phyloP scores from a whole-genome alignment of 768 basidiomycete genomes.

The Suillus plorans region DNA sequence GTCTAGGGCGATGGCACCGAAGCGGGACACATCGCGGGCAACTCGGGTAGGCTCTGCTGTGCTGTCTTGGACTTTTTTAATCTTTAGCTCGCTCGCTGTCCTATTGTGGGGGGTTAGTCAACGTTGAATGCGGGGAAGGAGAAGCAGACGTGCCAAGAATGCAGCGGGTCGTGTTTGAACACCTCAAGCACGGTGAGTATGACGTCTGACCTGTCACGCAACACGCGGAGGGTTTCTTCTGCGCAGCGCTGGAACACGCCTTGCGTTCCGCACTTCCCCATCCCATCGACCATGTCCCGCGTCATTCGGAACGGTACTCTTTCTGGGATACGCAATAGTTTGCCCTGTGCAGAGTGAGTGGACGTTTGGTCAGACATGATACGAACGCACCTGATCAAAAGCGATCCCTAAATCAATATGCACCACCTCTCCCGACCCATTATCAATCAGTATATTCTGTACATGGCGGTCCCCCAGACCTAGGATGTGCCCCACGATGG shows the following conservation, averaged over 20 bases:
- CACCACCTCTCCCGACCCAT: constrained; percentile 78
- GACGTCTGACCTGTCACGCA: constrained; percentile 80
- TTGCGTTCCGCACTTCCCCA: constrained; percentile 86
- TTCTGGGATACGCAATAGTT: constrained; percentile 76
- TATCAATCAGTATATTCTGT: constrained; percentile 90
- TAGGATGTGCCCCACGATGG: constrained; percentile 90
- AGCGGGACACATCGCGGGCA: constrained; percentile 27
- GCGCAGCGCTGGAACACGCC: constrained; percentile 95
- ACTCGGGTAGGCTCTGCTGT: constrained; percentile 24
- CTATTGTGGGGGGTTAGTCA: constrained; percentile 34
- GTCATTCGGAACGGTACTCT: constrained; percentile 95
- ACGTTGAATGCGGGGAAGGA: not conserved
- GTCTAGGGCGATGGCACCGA: constrained; percentile 54
- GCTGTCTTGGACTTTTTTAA: constrained; percentile 60
- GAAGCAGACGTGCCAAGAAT: constrained; percentile 67
- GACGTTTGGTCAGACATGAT: not conserved
- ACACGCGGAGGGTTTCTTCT: constrained; percentile 90
- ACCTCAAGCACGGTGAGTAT: constrained; percentile 96
- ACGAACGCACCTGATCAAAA: constrained; percentile 76
- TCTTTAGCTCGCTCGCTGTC: constrained; percentile 77
- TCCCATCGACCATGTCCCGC: constrained; percentile 89
- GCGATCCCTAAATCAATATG: constrained; percentile 97
- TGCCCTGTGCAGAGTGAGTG: constrained; percentile 56
- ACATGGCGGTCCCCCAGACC: constrained; percentile 93
- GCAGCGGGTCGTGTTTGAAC: constrained; percentile 94